Evolutionary conservation across 345 rosid species (phyloP), one percentile per base, ranked within the genome.

Genomic region (Ceriops tagal): DNA sequence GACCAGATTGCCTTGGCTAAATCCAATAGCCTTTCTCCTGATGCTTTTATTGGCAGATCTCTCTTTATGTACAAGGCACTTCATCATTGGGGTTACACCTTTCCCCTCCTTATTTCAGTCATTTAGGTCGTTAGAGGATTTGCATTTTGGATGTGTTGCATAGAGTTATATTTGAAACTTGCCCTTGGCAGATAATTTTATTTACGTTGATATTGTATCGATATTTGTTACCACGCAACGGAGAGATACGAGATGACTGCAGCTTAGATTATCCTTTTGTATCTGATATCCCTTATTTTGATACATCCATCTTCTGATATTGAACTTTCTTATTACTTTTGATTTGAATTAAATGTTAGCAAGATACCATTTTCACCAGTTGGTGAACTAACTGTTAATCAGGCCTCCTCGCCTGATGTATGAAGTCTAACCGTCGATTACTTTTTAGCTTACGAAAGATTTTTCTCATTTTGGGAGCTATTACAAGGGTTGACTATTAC

Each of bases 101-200:
- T 55, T 49, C 49, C 58, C 59, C 13, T 3, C 64, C 55, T 34
- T 61, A 8, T 70, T 43, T 63, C 61, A 67, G 67, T 57, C 46
- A 11, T 68, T 64, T 43, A 65, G 62, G 62, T 69, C 28, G 68
- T 74, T 39, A 68, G 70, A 70, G 56, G 63, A 13, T 73, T 68
- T 75, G 78, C 71, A 73, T 67, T 43, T 75, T 73, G 68, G 43
- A 79, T 77, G 75, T 60, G 11, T 62, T 81, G 85, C 77, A 81
- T 75, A 81, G 83, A 10, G 58, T 61, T 72, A 67, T 64, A 64
- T 64, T 61, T 77, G 56, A 75, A 78, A 71, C 63, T 71, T 61
- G 13, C 24, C 11, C 6, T 67, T 10, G 57, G 70, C 73, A 73
- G 79, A 80, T 68, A 62, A 37, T 65, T 63, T 31, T 70, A 19